These are phyloP conservation scores for Boeremia lycopersici DNA, from an alignment of 2,329 filamentous ascomycete species.

Conservation along the genomic window DNA sequence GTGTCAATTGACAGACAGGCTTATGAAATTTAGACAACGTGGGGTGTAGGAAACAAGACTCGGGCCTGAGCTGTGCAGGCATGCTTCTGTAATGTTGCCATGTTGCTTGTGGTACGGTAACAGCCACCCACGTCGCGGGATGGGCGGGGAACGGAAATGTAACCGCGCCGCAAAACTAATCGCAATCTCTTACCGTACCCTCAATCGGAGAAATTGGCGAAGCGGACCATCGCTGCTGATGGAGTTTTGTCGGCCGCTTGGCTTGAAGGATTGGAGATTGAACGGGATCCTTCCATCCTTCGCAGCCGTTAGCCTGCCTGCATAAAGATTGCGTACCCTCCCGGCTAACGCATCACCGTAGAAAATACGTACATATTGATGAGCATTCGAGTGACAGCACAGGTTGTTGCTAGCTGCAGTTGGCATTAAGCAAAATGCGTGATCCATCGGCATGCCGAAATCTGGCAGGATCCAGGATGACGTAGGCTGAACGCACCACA, in stretches of 20 bases:
- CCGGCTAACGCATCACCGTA: background rate
- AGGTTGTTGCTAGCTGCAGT: background rate
- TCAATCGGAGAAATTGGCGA: background rate
- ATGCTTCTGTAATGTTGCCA: background rate
- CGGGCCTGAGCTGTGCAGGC: background rate
- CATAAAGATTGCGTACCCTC: background rate
- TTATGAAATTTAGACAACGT: background rate
- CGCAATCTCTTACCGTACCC: background rate
- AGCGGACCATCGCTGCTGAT: background rate
- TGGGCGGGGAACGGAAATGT: conserved; percentile 3
- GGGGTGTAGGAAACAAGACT: background rate
- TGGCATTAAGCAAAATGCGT: background rate
- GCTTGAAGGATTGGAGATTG: background rate
- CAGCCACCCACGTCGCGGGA: conserved; percentile 1
- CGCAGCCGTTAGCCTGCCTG: background rate
- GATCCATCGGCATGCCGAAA: too few species aligned
- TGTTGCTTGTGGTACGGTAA: conserved; percentile 1
- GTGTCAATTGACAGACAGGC: background rate
- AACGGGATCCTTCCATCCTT: conserved; percentile 4
- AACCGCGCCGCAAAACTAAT: background rate
- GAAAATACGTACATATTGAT: background rate
- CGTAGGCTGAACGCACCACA: background rate
- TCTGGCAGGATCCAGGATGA: background rate
- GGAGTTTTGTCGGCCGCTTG: background rate
- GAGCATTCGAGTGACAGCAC: background rate